Conservation (phyloP, 2,329 filamentous ascomycete genomes). For the Fusarium marasasianum region DNA sequence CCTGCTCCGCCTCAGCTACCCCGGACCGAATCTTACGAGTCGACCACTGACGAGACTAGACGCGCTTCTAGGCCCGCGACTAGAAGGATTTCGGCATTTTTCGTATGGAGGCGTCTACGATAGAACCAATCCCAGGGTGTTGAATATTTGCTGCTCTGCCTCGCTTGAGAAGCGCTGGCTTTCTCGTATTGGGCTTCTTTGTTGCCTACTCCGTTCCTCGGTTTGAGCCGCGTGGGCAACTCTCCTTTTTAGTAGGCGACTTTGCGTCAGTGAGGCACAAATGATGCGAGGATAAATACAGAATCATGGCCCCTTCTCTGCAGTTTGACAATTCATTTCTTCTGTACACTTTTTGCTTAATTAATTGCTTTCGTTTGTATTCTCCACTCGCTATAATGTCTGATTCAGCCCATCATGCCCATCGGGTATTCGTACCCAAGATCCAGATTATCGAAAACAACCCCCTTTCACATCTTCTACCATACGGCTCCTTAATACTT, state of each 20-base stretch:
- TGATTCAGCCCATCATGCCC: neutral
- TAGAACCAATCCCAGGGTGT: neutral
- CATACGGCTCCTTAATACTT: constrained; percentile 14
- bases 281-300: neutral
- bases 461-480: neutral
- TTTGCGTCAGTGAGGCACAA: neutral
- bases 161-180: neutral
- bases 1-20: constrained; percentile 8
- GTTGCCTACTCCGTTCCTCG: neutral
- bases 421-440: neutral
- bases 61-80: neutral
- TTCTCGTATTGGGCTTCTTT: neutral
- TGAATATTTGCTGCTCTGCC: neutral
- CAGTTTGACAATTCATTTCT: neutral
- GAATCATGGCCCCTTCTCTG: neutral
- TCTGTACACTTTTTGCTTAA: neutral
- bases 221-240: neutral
- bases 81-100: neutral
- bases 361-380: neutral
- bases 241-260: neutral
- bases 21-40: constrained; percentile 1
- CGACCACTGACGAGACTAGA: neutral
- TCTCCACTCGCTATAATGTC: neutral
- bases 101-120: neutral
- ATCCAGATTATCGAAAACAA: constrained; percentile 1